Percentiles rank a stretch among this genome's conserved stretches.
These are phyloP conservation scores for Bryoerythrophyllum caledonicum DNA, from an alignment of 225 moss, liverwort and hornwort species.

Conservation along the genomic window DNA sequence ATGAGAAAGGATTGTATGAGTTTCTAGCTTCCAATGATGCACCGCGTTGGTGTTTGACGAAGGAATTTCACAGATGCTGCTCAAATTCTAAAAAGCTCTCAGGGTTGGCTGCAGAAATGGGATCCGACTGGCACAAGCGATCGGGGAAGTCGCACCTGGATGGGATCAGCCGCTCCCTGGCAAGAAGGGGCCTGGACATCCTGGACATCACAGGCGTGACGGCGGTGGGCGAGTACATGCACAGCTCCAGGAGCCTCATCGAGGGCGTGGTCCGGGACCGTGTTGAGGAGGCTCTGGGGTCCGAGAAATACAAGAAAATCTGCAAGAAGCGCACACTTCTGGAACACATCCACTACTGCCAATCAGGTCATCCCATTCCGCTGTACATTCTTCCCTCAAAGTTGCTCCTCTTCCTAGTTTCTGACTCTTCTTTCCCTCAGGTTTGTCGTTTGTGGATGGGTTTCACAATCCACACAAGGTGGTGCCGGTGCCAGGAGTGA, in stretches of 20 bases:
- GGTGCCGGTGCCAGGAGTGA: constrained; percentile 48
- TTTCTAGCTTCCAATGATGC: not conserved
- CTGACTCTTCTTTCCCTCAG: not conserved
- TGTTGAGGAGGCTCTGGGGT: constrained; percentile 49
- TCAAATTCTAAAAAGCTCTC: not conserved
- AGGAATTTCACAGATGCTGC: not conserved
- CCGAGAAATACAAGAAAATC: constrained; percentile 39
- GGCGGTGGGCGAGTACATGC: constrained; percentile 37
- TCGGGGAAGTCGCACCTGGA: constrained; percentile 48
- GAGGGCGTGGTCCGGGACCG: constrained; percentile 38
- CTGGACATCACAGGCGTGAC: constrained; percentile 52
- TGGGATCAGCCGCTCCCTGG: constrained; percentile 47
- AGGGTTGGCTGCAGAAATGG: constrained; percentile 25
- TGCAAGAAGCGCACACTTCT: constrained; percentile 45
- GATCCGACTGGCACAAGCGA: constrained; percentile 41
- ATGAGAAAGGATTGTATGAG: not conserved
- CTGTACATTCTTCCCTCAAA: not conserved
- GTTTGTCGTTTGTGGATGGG: constrained; percentile 55
- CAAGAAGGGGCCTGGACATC: constrained; percentile 51
- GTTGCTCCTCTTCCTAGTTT: not conserved
- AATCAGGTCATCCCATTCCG: constrained; percentile 35
- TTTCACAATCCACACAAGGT: constrained; percentile 49
- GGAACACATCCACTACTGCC: constrained; percentile 58
- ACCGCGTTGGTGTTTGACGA: not conserved
- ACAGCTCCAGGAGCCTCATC: constrained; percentile 32